Percentiles rank a stretch among this genome's conserved stretches.
Conservation (phyloP, 495 filamentous ascomycete species). For the Lepidopterella palustris region DNA sequence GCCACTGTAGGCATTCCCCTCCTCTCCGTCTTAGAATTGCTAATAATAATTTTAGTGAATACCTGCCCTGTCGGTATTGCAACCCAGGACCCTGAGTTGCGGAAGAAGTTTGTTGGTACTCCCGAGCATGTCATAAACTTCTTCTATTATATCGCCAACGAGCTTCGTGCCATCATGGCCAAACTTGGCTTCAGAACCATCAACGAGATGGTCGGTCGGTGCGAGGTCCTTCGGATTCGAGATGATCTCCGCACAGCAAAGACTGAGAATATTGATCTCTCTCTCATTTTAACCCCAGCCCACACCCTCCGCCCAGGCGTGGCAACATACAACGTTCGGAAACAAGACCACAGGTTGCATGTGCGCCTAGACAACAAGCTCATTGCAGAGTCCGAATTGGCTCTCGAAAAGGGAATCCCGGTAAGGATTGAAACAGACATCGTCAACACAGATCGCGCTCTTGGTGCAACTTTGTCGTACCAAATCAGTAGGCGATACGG, state of each 20-base stretch:
- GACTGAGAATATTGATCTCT: conserved; percentile 90
- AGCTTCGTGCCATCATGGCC: conserved; percentile 97
- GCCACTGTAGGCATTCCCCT: conserved; percentile 31
- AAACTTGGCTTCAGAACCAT: conserved; percentile 90
- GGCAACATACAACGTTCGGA: conserved; percentile 96
- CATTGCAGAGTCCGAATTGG: conserved; percentile 94
- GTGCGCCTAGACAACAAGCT: conserved; percentile 97
- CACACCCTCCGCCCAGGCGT: conserved; percentile 95
- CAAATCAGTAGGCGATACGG: conserved; percentile 92
- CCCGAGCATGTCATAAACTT: conserved; percentile 99
- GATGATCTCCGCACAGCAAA: conserved; percentile 86
- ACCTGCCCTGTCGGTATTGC: conserved; percentile 97
- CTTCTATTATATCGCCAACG: conserved; percentile 98
- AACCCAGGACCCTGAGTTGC: conserved; percentile 89
- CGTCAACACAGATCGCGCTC: conserved; percentile 93
- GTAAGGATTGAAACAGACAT: conserved; percentile 96
- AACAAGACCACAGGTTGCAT: conserved; percentile 93
- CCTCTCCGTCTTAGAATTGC: background rate
- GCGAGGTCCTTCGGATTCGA: conserved; percentile 77
- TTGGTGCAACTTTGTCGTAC: conserved; percentile 94
- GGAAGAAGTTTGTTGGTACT: conserved; percentile 90
- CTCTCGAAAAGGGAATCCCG: conserved; percentile 91
- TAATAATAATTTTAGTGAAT: conserved; percentile 46
- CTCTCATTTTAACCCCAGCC: conserved; percentile 90
- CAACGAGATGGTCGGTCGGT: conserved; percentile 98